Evolutionary conservation across 352 stramenopile species (phyloP).

Genomic region (Thalassiosira allenii): DNA sequence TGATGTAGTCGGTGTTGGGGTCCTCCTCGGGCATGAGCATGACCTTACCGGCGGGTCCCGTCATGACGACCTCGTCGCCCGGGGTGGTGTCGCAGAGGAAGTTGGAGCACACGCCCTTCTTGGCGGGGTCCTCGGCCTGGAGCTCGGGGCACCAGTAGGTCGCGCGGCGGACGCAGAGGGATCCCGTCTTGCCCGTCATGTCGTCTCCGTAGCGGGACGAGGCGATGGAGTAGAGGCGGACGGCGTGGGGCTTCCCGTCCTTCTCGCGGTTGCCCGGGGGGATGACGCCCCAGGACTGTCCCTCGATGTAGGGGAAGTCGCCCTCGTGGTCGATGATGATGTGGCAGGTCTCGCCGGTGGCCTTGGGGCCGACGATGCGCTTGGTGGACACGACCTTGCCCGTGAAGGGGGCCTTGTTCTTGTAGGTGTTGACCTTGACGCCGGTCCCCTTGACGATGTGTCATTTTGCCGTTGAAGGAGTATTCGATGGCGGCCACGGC

Average conservation of each 20-base stretch:
- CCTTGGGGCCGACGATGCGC: constrained; percentile 89
- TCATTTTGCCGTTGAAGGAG: no score
- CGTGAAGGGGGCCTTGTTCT: constrained; percentile 89
- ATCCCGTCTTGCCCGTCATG: constrained; percentile 89
- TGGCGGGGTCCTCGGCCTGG: constrained; percentile 87
- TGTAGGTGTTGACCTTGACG: constrained; percentile 62
- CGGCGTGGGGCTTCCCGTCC: constrained; percentile 89
- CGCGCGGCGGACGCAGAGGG: constrained; percentile 89
- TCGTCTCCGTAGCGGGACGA: constrained; percentile 90
- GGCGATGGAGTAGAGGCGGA: constrained; percentile 90
- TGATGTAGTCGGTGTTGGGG: constrained; percentile 89
- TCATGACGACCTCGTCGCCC: constrained; percentile 87
- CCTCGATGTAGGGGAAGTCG: constrained; percentile 90
- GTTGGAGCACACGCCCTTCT: constrained; percentile 92
- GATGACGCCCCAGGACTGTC: constrained; percentile 91
- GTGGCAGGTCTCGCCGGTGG: constrained; percentile 90
- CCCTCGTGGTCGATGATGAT: constrained; percentile 91
- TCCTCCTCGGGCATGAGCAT: constrained; percentile 90
- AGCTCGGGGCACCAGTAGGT: constrained; percentile 89
- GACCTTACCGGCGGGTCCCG: constrained; percentile 89
- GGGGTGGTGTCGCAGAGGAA: constrained; percentile 89
- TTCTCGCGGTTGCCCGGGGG: constrained; percentile 88
- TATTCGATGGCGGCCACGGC: no score
- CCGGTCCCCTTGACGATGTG: no score
- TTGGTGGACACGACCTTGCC: constrained; percentile 90